A percentile compares a stretch with the other conserved stretches of the same genome.
phyloP scores from a whole-genome alignment of 2,329 filamentous ascomycete species.

The Raffaelea ambrosiae region DNA sequence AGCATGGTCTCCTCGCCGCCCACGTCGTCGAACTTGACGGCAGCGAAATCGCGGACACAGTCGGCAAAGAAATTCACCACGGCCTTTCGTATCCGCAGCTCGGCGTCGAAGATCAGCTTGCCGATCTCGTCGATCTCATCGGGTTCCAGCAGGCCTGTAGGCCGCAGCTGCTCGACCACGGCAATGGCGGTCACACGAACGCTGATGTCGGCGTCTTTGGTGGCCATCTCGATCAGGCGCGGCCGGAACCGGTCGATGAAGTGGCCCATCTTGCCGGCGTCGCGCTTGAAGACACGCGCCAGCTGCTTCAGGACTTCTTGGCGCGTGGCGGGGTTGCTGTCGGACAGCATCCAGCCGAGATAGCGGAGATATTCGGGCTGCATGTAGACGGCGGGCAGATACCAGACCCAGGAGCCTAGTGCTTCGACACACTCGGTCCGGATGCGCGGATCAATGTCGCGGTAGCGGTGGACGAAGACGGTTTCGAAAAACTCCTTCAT shows the following conservation, averaged over 20 bases:
- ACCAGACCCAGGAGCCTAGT: constrained; percentile 80
- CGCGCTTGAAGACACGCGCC: constrained; percentile 67
- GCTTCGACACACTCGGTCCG: constrained; percentile 81
- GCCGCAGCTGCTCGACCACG: constrained; percentile 72
- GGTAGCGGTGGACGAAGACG: constrained; percentile 91
- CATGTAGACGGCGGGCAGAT: constrained; percentile 79
- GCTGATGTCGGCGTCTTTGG: constrained; percentile 69
- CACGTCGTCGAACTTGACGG: constrained; percentile 72
- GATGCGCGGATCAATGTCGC: constrained; percentile 85
- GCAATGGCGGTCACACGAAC: constrained; percentile 76
- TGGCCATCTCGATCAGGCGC: constrained; percentile 87
- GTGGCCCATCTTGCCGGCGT: constrained; percentile 74
- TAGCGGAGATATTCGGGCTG: constrained; percentile 87
- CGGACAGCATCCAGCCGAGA: constrained; percentile 90
- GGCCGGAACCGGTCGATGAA: constrained; percentile 90
- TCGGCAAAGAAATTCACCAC: constrained; percentile 86
- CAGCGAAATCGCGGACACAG: constrained; percentile 74
- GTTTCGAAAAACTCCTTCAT: constrained; percentile 86
- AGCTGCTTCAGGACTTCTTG: constrained; percentile 84
- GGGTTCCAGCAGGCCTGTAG: constrained; percentile 80
- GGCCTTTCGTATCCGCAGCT: constrained; percentile 75
- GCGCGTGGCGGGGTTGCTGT: constrained; percentile 64
- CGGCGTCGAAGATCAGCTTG: constrained; percentile 80
- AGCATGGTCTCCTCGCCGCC: constrained; percentile 70
- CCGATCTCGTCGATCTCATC: constrained; percentile 85